Base-by-base conservation (phyloP, 768 basidiomycete genomes). In the Boletus rex-veris region DNA sequence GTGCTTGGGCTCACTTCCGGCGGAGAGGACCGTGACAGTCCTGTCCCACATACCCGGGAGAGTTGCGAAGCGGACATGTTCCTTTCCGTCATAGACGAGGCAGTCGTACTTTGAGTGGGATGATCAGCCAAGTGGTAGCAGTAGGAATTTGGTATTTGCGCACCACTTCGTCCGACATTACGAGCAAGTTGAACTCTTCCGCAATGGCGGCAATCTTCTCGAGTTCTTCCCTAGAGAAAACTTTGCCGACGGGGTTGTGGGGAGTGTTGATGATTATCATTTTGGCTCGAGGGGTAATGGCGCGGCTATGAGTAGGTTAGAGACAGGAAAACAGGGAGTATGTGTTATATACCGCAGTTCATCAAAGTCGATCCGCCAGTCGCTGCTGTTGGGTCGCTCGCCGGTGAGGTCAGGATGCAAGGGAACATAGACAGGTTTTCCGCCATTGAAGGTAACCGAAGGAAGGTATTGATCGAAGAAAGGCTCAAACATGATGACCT, bases 21-120 rank as follows among this genome's bases (percentile, higher is more conserved):
- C 95, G n/a, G 92, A 95, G 38, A 89, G 85, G 50, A 98, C 91
- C 7, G 96, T 98, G 40, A 99, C 85, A 0, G 97, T 99, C 41
- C 97, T 85, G 60, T 98, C 91, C 95, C 95, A 98, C 91, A 98
- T 97, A 19, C 93, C 92, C 6, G 94, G 95, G n/a, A 99, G 79
- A 35, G 77, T 91, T 4, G 96, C 95, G 62, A 98, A 88, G 50
- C 96, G 86, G 50, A 94, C 77, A 70, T 99, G 97, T 64, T 96
- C 86, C 64, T 87, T 86, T 35, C 79, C 83, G 61, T 94, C 91
- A 61, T 87, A 97, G 15, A 94, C 83, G 37, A 99, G 84, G 62
- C 88, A 89, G 64, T 99, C 97, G 71, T 99, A 99, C 90, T 96
- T 57, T 28, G 16, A 49, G 46, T 18, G 24, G 37, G 18, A 33